A percentile compares a stretch with the other conserved stretches of the same genome.
phyloP scores from a whole-genome alignment of 1,139 yeast species.

The Candida labiduridarum region DNA sequence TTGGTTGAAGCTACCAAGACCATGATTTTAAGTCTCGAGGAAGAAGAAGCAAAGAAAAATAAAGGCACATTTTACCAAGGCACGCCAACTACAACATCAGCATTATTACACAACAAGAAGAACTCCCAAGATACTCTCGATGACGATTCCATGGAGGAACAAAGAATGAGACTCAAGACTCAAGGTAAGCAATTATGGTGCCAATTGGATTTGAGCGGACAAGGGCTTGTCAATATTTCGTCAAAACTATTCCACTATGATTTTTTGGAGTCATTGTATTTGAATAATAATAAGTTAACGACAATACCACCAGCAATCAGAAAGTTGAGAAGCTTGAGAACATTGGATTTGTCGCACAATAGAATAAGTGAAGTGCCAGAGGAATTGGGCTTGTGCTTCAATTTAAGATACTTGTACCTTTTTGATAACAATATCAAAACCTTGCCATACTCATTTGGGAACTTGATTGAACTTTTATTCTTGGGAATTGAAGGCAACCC shows the following conservation, averaged over 20 bases:
- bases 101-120: conserved; percentile 65
- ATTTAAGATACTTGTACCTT: conserved; percentile 77
- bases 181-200: conserved; percentile 89
- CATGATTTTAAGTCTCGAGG: conserved; percentile 43
- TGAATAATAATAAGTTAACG: conserved; percentile 82
- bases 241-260: conserved; percentile 78
- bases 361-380: conserved; percentile 69
- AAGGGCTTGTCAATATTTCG: conserved; percentile 71
- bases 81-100: conserved; percentile 37
- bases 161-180: conserved; percentile 69
- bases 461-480: conserved; percentile 79
- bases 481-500: conserved; percentile 96
- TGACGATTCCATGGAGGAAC: conserved; percentile 78
- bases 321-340: conserved; percentile 71
- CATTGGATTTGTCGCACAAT: conserved; percentile 85
- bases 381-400: conserved; percentile 82
- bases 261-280: conserved; percentile 82
- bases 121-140: conserved; percentile 59
- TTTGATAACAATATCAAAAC: conserved; percentile 82
- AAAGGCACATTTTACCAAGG: conserved; percentile 13
- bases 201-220: conserved; percentile 89
- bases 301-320: conserved; percentile 70
- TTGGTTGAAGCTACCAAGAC: conserved; percentile 60
- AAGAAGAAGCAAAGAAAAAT: conserved; percentile 26
- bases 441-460: conserved; percentile 85